phyloP scores from a whole-genome alignment of 805 yeast genomes.

The Candida tallmaniae region DNA sequence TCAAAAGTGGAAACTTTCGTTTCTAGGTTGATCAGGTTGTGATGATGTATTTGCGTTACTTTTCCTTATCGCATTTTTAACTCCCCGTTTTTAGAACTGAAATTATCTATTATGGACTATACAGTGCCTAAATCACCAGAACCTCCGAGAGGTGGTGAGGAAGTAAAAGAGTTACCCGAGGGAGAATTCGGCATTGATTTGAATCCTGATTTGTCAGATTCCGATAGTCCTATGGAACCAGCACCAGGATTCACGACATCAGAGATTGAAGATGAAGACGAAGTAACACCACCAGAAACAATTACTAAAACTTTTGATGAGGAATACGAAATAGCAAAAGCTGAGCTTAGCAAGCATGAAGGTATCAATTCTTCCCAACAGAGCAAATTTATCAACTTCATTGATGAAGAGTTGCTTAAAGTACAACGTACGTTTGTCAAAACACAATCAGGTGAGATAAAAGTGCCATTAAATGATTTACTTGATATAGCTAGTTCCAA shows the following conservation, averaged over 20 bases:
- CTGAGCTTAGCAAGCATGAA: conserved; percentile 4
- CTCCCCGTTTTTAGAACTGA: no score
- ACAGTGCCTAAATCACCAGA: conserved; percentile 34
- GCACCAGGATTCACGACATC: not conserved
- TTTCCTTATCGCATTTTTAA: no score
- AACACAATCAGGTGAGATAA: conserved; percentile 25
- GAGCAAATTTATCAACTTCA: conserved; percentile 30
- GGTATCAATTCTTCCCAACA: conserved; percentile 24
- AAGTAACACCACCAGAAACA: not conserved
- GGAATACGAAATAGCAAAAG: conserved; percentile 15
- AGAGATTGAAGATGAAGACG: not conserved
- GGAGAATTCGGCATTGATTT: conserved; percentile 29
- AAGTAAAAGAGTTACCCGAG: conserved; percentile 22
- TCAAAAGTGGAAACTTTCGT: no score
- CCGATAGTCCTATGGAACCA: conserved; percentile 4
- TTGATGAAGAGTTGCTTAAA: conserved; percentile 31
- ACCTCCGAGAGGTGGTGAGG: conserved; percentile 33
- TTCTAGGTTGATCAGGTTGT: no score
- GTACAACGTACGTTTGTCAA: conserved; percentile 34
- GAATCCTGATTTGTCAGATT: conserved; percentile 36
- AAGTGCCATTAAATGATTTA: conserved; percentile 22
- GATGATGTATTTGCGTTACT: no score
- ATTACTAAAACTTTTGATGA: conserved; percentile 27
- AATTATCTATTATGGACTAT: no score
- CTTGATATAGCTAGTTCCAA: conserved; percentile 21